Percentiles rank a stretch among this genome's conserved stretches.
These are phyloP conservation scores for Allium fistulosum DNA, from an alignment of 106 monocot species.

Conservation along the genomic window DNA sequence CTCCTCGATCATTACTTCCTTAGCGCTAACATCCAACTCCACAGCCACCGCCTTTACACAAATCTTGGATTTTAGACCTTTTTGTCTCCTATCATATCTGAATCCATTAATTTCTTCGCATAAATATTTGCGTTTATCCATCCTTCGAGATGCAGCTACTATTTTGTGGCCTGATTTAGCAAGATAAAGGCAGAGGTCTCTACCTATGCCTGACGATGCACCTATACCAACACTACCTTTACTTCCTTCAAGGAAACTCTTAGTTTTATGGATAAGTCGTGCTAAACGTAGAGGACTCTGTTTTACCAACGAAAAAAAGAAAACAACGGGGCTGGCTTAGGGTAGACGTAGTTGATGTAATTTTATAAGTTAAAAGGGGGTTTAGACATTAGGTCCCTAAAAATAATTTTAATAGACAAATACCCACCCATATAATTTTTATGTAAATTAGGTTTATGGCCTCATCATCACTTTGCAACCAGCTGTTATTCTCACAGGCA, in stretches of 20 bases:
- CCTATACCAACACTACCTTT: conserved; percentile 67
- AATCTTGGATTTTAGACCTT: background rate
- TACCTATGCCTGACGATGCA: conserved; percentile 56
- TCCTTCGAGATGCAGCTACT: conserved; percentile 35
- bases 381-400: too few species aligned
- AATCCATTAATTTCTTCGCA: conserved; percentile 48
- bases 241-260: conserved; percentile 7
- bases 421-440: too few species aligned
- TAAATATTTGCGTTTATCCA: conserved; percentile 28
- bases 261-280: too few species aligned
- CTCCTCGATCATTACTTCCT: conserved; percentile 17
- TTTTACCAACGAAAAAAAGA: background rate
- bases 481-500: too few species aligned
- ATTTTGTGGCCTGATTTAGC: conserved; percentile 30
- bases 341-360: too few species aligned
- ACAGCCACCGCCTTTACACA: conserved; percentile 25
- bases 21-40: conserved; percentile 41
- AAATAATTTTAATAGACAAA: too few species aligned
- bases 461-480: too few species aligned
- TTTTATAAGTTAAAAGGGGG: too few species aligned
- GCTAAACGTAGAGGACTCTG: too few species aligned
- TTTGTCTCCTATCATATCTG: background rate
- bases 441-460: too few species aligned
- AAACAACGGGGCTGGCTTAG: too few species aligned
- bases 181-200: conserved; percentile 48